Base-by-base conservation (phyloP, 345 rosid species). In the Leavenworthia alabamica region DNA sequence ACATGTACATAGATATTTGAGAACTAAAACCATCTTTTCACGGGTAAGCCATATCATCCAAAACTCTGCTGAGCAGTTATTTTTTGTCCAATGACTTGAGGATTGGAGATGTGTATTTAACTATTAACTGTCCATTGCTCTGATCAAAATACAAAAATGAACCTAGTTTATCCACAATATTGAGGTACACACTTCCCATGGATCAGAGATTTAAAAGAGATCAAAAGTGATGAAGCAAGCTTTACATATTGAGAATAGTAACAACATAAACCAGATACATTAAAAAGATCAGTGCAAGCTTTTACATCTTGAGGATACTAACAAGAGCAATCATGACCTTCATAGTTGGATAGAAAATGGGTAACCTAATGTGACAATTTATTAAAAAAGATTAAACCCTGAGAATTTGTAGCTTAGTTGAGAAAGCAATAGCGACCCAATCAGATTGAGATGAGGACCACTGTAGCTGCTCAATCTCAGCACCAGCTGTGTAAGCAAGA, bases 401-500 rank as follows among this genome's bases (percentile, higher is more conserved):
- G 62, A 89, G 95, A 77, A 92, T 92, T 75, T 92, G 97, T 60
- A 92, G 86, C 86, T 92, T 92, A 3, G 84, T 77, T 0, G 97
- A 83, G 81, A 92, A 89, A 15, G 96, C 98, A 42, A 92, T 86
- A 5, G 98, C 98, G 54, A 92, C 98, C 98, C 98, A 92, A 66
- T 92, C 98, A 47, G 98, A 96, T 82, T 92, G 98, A 3, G 97
- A 89, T 37, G 97, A 83, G 0, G 97, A 89, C 97, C 98, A 92
- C 56, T 92, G 98, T 52, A 92, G 72, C 79, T 92, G 98, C 82
- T 89, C 97, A 43, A 89, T 89, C 74, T 92, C 98, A 1, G 96
- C 93, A 24, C 98, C 98, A 5, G 98, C n/a, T n/a, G n/a, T n/a
- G n/a, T n/a, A n/a, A n/a, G n/a, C n/a, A n/a, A n/a, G n/a, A n/a